Evolutionary conservation across 371 early-diverging fungal species (phyloP).

Genomic region (Rhizopus microsporus): DNA sequence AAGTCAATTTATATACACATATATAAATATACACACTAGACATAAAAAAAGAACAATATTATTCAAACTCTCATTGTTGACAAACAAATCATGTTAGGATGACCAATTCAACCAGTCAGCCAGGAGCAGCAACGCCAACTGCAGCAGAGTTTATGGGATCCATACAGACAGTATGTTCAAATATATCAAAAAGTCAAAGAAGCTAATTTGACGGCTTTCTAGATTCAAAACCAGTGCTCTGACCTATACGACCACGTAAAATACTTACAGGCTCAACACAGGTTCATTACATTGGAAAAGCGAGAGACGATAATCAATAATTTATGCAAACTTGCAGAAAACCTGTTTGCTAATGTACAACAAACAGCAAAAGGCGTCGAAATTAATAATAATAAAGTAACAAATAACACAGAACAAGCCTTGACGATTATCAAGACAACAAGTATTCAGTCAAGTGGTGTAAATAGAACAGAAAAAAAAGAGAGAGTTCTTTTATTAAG

Average conservation of each 20-base stretch:
- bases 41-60: too few species aligned
- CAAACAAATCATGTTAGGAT: too few species aligned
- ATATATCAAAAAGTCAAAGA: too few species aligned
- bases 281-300: constrained; percentile 4
- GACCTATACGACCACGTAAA: constrained; percentile 19
- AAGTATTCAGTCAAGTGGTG: neutral
- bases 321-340: constrained; percentile 11
- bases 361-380: neutral
- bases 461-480: constrained; percentile 6
- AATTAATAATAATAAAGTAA: neutral
- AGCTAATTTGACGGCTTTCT: neutral
- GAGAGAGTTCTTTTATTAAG: too few species aligned
- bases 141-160: neutral
- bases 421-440: neutral
- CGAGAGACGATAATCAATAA: constrained; percentile 15
- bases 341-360: constrained; percentile 3
- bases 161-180: too few species aligned
- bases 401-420: neutral
- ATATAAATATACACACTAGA: neutral
- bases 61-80: too few species aligned
- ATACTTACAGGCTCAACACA: constrained; percentile 13
- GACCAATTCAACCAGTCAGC: too few species aligned
- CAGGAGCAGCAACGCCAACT: neutral
- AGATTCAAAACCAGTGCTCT: constrained; percentile 18
- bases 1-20: neutral